Evolutionary conservation across 371 early-diverging fungal species (phyloP).

Genomic region (Coemansia linderi): DNA sequence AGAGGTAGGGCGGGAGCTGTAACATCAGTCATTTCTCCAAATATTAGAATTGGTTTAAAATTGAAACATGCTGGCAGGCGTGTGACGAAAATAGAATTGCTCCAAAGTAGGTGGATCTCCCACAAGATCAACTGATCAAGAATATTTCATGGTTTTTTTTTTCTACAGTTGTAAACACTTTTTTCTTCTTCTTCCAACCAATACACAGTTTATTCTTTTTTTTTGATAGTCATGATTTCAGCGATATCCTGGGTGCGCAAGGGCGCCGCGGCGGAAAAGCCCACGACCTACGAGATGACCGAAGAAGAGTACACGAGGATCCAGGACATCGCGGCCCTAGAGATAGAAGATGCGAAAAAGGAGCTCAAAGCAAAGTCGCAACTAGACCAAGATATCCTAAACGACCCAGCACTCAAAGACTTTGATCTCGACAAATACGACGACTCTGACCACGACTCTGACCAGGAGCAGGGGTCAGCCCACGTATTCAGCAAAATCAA

Average conservation of each 20-base stretch:
- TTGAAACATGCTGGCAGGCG: background rate
- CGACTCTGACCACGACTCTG: constrained; percentile 55
- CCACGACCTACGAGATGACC: constrained; percentile 71
- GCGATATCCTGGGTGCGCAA: constrained; percentile 59
- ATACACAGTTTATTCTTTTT: background rate
- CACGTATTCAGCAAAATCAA: constrained; percentile 71
- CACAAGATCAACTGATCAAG: background rate
- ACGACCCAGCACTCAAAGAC: constrained; percentile 67
- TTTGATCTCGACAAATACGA: constrained; percentile 80
- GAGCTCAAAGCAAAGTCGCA: constrained; percentile 56
- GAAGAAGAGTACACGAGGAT: constrained; percentile 87
- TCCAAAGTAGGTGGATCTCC: background rate
- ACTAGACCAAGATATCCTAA: constrained; percentile 34
- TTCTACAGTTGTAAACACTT: background rate
- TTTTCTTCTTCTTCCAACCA: background rate
- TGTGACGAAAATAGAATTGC: background rate
- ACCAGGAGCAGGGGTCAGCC: constrained; percentile 38
- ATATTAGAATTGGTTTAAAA: background rate
- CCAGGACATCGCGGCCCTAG: constrained; percentile 65
- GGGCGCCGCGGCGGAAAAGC: constrained; percentile 80
- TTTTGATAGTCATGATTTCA: constrained; percentile 21
- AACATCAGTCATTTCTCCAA: background rate
- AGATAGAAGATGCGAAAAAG: constrained; percentile 72
- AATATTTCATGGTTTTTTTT: background rate
- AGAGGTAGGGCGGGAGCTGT: background rate